These are phyloP conservation scores for Ophiostoma perfectum DNA, from an alignment of 2,329 filamentous ascomycete species.

Conservation along the genomic window DNA sequence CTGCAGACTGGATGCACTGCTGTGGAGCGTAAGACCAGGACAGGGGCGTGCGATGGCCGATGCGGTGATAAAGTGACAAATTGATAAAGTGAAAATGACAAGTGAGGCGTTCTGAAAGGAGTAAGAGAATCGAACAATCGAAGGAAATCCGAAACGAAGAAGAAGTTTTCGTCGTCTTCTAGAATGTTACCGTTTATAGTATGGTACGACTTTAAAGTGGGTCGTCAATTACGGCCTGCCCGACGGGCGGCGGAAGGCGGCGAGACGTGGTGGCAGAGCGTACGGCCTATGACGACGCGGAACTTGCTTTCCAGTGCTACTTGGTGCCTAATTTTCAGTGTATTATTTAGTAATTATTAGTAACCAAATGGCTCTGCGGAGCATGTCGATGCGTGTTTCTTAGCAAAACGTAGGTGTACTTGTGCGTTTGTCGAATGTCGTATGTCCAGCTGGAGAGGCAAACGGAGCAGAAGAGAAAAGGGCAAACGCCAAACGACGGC, in stretches of 20 bases:
- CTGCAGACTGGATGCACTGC: background rate
- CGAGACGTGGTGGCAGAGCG: background rate
- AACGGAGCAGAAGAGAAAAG: background rate
- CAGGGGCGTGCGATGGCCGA: background rate
- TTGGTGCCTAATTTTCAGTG: no score
- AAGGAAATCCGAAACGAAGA: background rate
- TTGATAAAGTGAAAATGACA: background rate
- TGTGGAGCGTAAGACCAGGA: background rate
- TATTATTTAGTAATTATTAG: no score
- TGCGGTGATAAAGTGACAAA: background rate
- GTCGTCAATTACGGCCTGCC: conserved; percentile 18
- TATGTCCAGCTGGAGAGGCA: background rate
- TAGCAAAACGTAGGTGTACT: background rate
- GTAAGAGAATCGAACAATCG: background rate
- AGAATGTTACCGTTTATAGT: conserved; percentile 23
- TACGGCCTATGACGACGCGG: no score
- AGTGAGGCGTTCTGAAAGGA: background rate
- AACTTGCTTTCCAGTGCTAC: no score
- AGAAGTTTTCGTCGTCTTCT: conserved; percentile 19
- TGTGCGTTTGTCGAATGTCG: no score
- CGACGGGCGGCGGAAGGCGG: conserved; percentile 10
- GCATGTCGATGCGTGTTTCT: no score
- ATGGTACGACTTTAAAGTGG: background rate
- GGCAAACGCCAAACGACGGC: background rate
- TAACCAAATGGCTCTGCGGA: no score